Evolutionary conservation across 2,329 filamentous ascomycete genomes (phyloP).

Genomic region (Xylariaceae sp.): DNA sequence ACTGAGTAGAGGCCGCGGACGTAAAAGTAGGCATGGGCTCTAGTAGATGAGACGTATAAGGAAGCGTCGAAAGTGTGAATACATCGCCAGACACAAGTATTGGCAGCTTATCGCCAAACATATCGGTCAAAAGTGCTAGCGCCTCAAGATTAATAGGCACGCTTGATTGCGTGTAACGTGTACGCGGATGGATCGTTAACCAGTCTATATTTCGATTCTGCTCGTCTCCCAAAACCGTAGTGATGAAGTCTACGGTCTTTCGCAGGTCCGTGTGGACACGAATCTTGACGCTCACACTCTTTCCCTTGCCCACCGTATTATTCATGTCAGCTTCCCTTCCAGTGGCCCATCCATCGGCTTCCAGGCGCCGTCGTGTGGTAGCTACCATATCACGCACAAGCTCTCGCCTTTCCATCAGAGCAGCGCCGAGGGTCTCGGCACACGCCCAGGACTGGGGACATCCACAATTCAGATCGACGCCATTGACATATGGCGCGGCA

Average conservation of each 20-base stretch:
- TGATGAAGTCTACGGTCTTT: conserved; percentile 66
- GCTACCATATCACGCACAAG: conserved; percentile 70
- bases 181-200: conserved; percentile 73
- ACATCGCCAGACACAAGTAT: conserved; percentile 73
- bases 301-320: conserved; percentile 46
- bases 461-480: conserved; percentile 74
- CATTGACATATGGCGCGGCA: conserved; percentile 65
- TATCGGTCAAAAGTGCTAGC: conserved; percentile 60
- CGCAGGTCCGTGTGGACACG: conserved; percentile 69
- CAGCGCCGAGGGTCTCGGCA: conserved; percentile 69
- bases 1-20: conserved; percentile 15
- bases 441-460: conserved; percentile 77
- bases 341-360: conserved; percentile 59
- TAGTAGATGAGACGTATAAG: conserved; percentile 48
- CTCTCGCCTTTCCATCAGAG: conserved; percentile 69
- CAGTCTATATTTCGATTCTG: conserved; percentile 64
- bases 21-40: conserved; percentile 36
- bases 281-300: conserved; percentile 74
- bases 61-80: conserved; percentile 60
- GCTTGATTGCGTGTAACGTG: conserved; percentile 64
- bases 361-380: conserved; percentile 59
- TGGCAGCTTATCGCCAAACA: conserved; percentile 61
- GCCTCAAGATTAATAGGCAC: conserved; percentile 67
- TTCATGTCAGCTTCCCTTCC: conserved; percentile 33
- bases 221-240: conserved; percentile 62